Evolutionary conservation across 2,329 filamentous ascomycete species (phyloP).

Genomic region (Colletotrichum endophyticum): DNA sequence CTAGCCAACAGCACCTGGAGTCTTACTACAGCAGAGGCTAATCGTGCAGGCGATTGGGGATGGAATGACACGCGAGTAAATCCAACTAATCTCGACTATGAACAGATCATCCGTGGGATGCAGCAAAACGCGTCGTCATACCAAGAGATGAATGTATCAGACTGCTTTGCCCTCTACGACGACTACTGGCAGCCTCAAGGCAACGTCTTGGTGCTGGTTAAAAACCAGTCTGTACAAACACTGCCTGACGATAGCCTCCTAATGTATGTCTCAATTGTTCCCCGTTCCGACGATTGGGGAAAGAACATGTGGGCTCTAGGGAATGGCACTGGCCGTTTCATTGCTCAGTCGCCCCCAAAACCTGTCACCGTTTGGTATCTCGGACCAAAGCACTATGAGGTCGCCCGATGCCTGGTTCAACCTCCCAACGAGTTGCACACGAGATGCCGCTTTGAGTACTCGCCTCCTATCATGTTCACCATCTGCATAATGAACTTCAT

Average conservation of each 20-base stretch:
- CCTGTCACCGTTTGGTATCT: neutral
- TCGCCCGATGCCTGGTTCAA: neutral
- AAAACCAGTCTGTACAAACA: neutral
- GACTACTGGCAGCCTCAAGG: neutral
- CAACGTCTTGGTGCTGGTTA: neutral
- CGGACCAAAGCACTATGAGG: neutral
- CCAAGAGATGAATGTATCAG: neutral
- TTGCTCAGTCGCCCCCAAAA: neutral
- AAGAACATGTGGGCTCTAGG: conserved; percentile 5
- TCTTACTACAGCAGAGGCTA: neutral
- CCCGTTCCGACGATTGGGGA: neutral
- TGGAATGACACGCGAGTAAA: neutral
- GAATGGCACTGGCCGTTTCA: neutral
- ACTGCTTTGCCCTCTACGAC: neutral
- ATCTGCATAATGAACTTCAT: neutral
- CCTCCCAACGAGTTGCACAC: neutral
- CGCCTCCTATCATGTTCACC: neutral
- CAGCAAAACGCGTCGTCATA: neutral
- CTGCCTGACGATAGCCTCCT: neutral
- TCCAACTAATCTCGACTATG: neutral
- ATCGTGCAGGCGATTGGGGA: neutral
- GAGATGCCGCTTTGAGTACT: neutral
- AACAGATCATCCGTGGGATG: neutral
- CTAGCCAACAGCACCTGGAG: neutral
- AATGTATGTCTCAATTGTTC: neutral